These are phyloP conservation scores for Barbatosphaeria neglecta DNA, from an alignment of 495 filamentous ascomycete species.

Conservation along the genomic window DNA sequence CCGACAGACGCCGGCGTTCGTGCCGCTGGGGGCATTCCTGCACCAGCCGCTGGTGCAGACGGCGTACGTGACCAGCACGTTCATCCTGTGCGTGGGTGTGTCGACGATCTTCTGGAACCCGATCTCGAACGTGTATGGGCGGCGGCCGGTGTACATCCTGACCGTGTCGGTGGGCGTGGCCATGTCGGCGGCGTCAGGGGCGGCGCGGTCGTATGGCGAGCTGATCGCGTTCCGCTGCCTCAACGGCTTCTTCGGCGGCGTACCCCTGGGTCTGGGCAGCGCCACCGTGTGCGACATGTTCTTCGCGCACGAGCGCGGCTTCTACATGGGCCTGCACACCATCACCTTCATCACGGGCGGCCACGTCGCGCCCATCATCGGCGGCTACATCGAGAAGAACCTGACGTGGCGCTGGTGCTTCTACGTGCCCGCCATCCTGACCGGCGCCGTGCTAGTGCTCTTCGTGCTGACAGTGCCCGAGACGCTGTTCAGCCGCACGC, in stretches of 20 bases:
- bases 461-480: slow-evolving; percentile 14
- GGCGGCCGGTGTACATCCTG: slow-evolving; percentile 50
- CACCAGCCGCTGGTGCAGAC: background rate
- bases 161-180: slow-evolving; percentile 39
- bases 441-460: background rate
- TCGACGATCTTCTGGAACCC: slow-evolving; percentile 55
- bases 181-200: slow-evolving; percentile 34
- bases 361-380: slow-evolving; percentile 53
- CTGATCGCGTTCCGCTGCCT: slow-evolving; percentile 54
- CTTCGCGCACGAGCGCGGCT: slow-evolving; percentile 54
- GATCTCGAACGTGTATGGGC: slow-evolving; percentile 54
- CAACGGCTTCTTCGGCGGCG: slow-evolving; percentile 54
- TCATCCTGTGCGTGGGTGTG: slow-evolving; percentile 3
- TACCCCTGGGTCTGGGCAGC: slow-evolving; percentile 48
- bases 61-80: slow-evolving; percentile 2
- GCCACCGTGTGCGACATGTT: slow-evolving; percentile 39
- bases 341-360: slow-evolving; percentile 52
- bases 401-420: slow-evolving; percentile 54
- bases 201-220: slow-evolving; percentile 40
- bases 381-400: slow-evolving; percentile 55
- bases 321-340: slow-evolving; percentile 54
- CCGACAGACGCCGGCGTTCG: slow-evolving; percentile 2
- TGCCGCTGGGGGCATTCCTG: slow-evolving; percentile 1
- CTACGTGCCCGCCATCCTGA: slow-evolving; percentile 53
- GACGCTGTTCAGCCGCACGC: slow-evolving; percentile 14